phyloP scores from a whole-genome alignment of 495 filamentous ascomycete species.

The Massariosphaeria phaeospora region DNA sequence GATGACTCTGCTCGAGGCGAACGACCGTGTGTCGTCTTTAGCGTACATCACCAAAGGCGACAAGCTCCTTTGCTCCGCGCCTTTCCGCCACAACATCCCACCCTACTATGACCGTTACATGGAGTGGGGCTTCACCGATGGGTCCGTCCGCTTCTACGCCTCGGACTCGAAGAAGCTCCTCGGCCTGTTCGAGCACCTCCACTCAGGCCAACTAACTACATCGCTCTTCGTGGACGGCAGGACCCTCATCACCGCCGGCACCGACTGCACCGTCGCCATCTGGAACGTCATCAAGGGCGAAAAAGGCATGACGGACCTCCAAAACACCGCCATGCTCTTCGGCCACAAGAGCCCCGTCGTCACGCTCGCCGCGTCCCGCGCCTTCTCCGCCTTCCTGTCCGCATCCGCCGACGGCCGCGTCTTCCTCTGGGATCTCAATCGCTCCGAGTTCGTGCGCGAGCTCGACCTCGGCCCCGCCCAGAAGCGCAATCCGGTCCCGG shows the following conservation, averaged over 20 bases:
- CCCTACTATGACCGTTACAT: constrained; percentile 84
- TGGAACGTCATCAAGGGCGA: constrained; percentile 61
- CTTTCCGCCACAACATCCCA: constrained; percentile 79
- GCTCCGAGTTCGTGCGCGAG: constrained; percentile 75
- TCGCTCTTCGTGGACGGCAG: constrained; percentile 81
- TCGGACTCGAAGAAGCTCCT: constrained; percentile 69
- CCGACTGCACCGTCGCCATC: constrained; percentile 82
- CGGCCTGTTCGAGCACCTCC: constrained; percentile 87
- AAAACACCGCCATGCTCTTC: constrained; percentile 76
- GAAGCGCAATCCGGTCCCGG: constrained; percentile 19
- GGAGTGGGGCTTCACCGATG: constrained; percentile 95
- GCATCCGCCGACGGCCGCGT: constrained; percentile 75
- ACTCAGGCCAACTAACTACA: constrained; percentile 77
- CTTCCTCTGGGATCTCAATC: constrained; percentile 90
- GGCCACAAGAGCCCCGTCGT: constrained; percentile 81
- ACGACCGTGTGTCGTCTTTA: constrained; percentile 73
- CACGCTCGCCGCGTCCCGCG: constrained; percentile 73
- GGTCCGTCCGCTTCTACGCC: constrained; percentile 82
- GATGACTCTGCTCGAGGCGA: constrained; percentile 72
- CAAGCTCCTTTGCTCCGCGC: constrained; percentile 74
- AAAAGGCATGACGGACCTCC: constrained; percentile 66
- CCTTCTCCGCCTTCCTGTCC: constrained; percentile 80
- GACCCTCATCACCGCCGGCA: constrained; percentile 83
- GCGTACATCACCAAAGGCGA: constrained; percentile 76
- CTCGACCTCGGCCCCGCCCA: constrained; percentile 49